Conservation (phyloP, 1,284 basidiomycete species). For the Puccinia novopanici region DNA sequence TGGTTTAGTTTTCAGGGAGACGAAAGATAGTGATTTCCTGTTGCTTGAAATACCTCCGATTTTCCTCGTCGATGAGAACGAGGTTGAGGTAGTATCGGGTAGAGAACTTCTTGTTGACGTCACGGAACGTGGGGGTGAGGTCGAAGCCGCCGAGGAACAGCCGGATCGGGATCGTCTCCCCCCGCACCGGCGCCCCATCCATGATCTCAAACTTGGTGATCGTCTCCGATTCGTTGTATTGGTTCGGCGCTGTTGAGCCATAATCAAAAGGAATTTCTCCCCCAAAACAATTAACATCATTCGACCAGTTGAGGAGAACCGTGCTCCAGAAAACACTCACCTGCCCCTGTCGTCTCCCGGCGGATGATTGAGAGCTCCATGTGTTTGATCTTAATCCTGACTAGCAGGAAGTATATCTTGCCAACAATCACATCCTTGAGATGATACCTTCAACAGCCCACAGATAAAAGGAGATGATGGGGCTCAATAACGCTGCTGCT, state of each 20-base stretch:
- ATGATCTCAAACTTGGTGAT: constrained; percentile 99
- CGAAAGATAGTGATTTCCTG: constrained; percentile 57
- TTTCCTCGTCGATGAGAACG: constrained; percentile 96
- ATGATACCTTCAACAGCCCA: constrained; percentile 67
- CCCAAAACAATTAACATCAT: neutral
- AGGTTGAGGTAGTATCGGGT: constrained; percentile 94
- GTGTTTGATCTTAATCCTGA: constrained; percentile 99
- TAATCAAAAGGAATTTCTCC: neutral
- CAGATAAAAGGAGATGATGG: neutral
- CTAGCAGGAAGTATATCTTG: constrained; percentile 97
- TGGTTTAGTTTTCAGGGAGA: constrained; percentile 26
- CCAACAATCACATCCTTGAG: constrained; percentile 98
- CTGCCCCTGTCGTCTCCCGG: constrained; percentile 87
- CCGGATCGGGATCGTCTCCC: constrained; percentile 96
- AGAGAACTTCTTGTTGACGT: constrained; percentile 99
- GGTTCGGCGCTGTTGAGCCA: constrained; percentile 69
- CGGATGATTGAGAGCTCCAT: constrained; percentile 99
- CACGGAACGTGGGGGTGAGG: constrained; percentile 94
- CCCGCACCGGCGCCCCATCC: constrained; percentile 93
- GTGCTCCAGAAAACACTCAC: constrained; percentile 1
- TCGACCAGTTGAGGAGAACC: neutral
- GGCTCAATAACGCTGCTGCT: no score
- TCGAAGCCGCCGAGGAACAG: constrained; percentile 98
- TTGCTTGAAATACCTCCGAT: constrained; percentile 84
- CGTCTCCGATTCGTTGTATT: constrained; percentile 98